Evolutionary conservation across 208 protist genomes (phyloP).

Genomic region (Herpetomonas samuelpessoai): DNA sequence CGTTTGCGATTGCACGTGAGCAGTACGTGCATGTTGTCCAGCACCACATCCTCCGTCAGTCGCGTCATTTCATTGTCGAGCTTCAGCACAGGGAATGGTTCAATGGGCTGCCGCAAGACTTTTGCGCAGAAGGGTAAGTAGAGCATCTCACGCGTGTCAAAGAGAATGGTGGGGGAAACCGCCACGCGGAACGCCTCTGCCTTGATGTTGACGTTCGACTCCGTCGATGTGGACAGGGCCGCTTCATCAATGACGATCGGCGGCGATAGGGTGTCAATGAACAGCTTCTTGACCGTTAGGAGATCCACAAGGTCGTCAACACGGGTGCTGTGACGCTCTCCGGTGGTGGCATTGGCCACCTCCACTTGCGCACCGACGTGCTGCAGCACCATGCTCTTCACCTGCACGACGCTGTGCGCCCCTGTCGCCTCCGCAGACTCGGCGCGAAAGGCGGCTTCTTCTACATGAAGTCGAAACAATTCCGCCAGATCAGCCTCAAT

Average conservation of each 20-base stretch:
- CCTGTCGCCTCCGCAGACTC: neutral
- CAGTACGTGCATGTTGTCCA: slow-evolving; percentile 75
- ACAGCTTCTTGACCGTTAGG: slow-evolving; percentile 18
- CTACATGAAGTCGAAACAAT: slow-evolving; percentile 31
- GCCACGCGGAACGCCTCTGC: slow-evolving; percentile 34
- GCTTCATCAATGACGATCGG: slow-evolving; percentile 24
- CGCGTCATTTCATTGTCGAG: slow-evolving; percentile 44
- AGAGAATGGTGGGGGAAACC: slow-evolving; percentile 66
- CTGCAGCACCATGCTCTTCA: slow-evolving; percentile 16
- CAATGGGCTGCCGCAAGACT: slow-evolving; percentile 59
- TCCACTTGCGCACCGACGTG: slow-evolving; percentile 43
- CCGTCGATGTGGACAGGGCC: slow-evolving; percentile 25
- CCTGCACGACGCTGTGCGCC: neutral
- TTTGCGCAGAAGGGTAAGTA: slow-evolving; percentile 79
- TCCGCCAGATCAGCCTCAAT: slow-evolving; percentile 33
- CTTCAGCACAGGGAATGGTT: slow-evolving; percentile 52
- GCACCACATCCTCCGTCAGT: slow-evolving; percentile 45
- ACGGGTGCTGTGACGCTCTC: slow-evolving; percentile 11
- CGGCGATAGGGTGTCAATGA: slow-evolving; percentile 13
- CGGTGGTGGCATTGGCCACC: slow-evolving; percentile 5
- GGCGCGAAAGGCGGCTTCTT: slow-evolving; percentile 20
- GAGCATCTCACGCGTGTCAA: slow-evolving; percentile 70
- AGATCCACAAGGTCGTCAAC: slow-evolving; percentile 39
- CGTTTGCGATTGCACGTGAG: slow-evolving; percentile 52
- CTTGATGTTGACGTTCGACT: slow-evolving; percentile 37